Conservation (phyloP, 2,329 filamentous ascomycete species). For the Fusarium denticulatum region DNA sequence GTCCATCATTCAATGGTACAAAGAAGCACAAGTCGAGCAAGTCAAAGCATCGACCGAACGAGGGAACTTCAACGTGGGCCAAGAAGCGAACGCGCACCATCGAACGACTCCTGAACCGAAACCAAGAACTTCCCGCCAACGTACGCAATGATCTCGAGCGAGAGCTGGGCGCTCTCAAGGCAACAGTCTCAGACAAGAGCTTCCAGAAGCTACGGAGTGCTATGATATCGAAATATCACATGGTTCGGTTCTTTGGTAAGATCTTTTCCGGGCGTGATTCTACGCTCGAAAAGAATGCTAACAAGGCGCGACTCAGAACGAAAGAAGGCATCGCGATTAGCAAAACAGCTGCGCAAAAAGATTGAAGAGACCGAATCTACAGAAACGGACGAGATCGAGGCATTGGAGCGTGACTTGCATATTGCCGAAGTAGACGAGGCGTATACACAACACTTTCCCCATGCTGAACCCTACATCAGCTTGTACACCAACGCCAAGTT, state of each 20-base stretch:
- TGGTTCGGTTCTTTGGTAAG: slow-evolving; percentile 85
- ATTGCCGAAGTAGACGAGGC: slow-evolving; percentile 77
- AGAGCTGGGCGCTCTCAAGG: slow-evolving; percentile 73
- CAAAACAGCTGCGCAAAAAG: slow-evolving; percentile 71
- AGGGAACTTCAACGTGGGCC: slow-evolving; percentile 66
- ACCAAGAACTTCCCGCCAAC: slow-evolving; percentile 72
- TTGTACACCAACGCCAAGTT: slow-evolving; percentile 59
- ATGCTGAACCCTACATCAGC: slow-evolving; percentile 75
- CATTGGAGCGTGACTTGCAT: slow-evolving; percentile 68
- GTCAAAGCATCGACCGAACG: slow-evolving; percentile 55
- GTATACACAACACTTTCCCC: slow-evolving; percentile 78
- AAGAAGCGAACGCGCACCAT: slow-evolving; percentile 79
- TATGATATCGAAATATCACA: slow-evolving; percentile 84
- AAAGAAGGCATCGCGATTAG: slow-evolving; percentile 74
- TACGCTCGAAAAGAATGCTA: not conserved
- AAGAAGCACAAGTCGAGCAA: slow-evolving; percentile 51
- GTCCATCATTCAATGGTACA: slow-evolving; percentile 26
- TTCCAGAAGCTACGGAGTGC: slow-evolving; percentile 70
- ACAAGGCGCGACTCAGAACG: slow-evolving; percentile 62
- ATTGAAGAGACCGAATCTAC: slow-evolving; percentile 62
- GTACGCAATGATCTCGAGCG: slow-evolving; percentile 76
- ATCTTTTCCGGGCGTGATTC: not conserved
- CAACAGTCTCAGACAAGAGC: slow-evolving; percentile 68
- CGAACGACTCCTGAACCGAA: slow-evolving; percentile 70
- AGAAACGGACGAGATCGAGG: slow-evolving; percentile 63